Conservation (phyloP, 495 filamentous ascomycete species). For the Tuber umbilicatum region DNA sequence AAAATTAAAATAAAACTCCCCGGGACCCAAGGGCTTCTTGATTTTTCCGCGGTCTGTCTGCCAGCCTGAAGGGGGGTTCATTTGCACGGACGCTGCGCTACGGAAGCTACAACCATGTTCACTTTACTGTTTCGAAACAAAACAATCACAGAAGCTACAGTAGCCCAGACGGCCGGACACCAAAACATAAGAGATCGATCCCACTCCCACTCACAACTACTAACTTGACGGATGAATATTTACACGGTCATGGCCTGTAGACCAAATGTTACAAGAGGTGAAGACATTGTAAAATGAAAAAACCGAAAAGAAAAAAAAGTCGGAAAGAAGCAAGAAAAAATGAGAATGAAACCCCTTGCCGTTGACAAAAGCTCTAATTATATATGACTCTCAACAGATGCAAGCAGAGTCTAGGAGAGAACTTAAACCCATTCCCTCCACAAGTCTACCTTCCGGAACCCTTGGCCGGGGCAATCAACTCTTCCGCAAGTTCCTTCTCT, state of each 20-base stretch:
- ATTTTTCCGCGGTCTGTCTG: neutral
- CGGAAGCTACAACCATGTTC: neutral
- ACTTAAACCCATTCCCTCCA: conserved; percentile 18
- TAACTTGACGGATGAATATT: neutral
- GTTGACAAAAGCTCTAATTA: conserved; percentile 3
- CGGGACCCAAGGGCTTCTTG: neutral
- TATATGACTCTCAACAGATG: conserved; percentile 5
- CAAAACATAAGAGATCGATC: neutral
- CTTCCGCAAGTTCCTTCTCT: conserved; percentile 54
- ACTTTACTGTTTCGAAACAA: neutral
- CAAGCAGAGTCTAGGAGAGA: neutral
- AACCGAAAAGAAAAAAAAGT: neutral
- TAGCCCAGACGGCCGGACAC: neutral
- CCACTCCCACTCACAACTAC: neutral
- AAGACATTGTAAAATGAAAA: neutral
- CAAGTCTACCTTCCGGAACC: neutral
- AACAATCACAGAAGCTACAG: neutral
- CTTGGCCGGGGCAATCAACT: conserved; percentile 49
- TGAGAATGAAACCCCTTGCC: neutral
- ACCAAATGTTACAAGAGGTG: neutral
- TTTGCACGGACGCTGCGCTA: neutral
- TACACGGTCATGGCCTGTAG: neutral
- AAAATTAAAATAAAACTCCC: neutral
- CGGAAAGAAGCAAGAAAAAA: neutral
- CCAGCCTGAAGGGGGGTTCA: neutral